These are phyloP conservation scores for Neoboletus magnificus DNA, from an alignment of 768 basidiomycete genomes.

Conservation along the genomic window DNA sequence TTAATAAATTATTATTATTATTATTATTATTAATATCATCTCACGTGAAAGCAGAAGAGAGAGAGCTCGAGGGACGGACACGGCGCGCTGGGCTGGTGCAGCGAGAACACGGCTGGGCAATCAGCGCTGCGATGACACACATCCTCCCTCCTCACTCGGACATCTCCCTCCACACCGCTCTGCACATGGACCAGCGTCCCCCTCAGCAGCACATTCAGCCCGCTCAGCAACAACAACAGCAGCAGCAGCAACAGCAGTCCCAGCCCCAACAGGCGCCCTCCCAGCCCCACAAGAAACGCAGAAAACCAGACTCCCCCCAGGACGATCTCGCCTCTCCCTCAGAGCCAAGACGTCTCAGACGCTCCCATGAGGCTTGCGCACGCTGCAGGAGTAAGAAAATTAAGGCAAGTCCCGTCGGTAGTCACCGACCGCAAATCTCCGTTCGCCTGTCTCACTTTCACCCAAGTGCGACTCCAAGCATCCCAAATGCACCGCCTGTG, in stretches of 20 bases:
- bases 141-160: slow-evolving; percentile 46
- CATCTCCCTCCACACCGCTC: slow-evolving; percentile 55
- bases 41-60: slow-evolving; percentile 30
- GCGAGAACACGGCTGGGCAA: slow-evolving; percentile 8
- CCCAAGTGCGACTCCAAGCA: slow-evolving; percentile 87
- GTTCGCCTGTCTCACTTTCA: slow-evolving; percentile 39
- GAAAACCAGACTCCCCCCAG: slow-evolving; percentile 53
- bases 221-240: slow-evolving; percentile 29
- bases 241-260: slow-evolving; percentile 29
- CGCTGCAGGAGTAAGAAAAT: slow-evolving; percentile 96
- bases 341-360: slow-evolving; percentile 77
- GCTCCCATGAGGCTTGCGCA: slow-evolving; percentile 90
- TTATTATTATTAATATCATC: neutral
- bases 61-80: neutral
- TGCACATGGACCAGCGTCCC: slow-evolving; percentile 68
- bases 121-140: slow-evolving; percentile 41
- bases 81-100: slow-evolving; percentile 4
- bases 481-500: slow-evolving; percentile 82
- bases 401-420: slow-evolving; percentile 73
- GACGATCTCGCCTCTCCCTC: slow-evolving; percentile 56
- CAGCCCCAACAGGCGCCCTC: slow-evolving; percentile 34
- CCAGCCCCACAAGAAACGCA: slow-evolving; percentile 49
- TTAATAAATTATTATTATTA: neutral
- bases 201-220: slow-evolving; percentile 41
- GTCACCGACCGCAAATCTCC: slow-evolving; percentile 84